These are phyloP conservation scores for Brasenia schreberi DNA, from an alignment of 164 flowering plant genomes.

Conservation along the genomic window DNA sequence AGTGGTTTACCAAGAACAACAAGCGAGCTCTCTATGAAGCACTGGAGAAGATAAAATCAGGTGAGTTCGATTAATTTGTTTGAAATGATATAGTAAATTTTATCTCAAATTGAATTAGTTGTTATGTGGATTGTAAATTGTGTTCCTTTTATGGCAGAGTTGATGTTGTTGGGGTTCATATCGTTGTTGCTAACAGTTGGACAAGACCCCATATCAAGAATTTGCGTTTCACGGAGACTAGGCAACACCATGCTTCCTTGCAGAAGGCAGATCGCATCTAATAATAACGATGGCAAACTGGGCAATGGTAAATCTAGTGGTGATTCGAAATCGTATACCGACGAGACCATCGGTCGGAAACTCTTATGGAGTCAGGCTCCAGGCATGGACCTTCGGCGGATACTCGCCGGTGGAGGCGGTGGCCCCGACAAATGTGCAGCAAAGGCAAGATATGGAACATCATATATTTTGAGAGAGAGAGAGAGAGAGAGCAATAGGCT, in stretches of 20 bases:
- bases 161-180: conserved; percentile 35
- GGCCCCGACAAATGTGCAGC: conserved; percentile 24
- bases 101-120: too few species aligned
- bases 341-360: conserved; percentile 11
- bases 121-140: conserved; percentile 4
- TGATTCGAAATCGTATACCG: neutral
- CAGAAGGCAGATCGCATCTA: conserved; percentile 34
- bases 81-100: too few species aligned
- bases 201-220: conserved; percentile 17
- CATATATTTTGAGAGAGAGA: too few species aligned
- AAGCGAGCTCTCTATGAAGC: conserved; percentile 36
- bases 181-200: conserved; percentile 38
- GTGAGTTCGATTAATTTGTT: conserved; percentile 14
- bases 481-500: too few species aligned
- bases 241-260: conserved; percentile 37
- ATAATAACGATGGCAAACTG: conserved; percentile 8
- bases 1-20: conserved; percentile 29
- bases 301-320: neutral
- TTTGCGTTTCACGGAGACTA: conserved; percentile 24
- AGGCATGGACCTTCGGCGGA: conserved; percentile 14
- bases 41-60: conserved; percentile 43
- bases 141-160: conserved; percentile 33
- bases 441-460: conserved; percentile 13
- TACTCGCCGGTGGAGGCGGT: conserved; percentile 20
- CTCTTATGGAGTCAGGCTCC: conserved; percentile 18